phyloP scores from a whole-genome alignment of 1,284 basidiomycete species.

The Chalciporus piperatoides region DNA sequence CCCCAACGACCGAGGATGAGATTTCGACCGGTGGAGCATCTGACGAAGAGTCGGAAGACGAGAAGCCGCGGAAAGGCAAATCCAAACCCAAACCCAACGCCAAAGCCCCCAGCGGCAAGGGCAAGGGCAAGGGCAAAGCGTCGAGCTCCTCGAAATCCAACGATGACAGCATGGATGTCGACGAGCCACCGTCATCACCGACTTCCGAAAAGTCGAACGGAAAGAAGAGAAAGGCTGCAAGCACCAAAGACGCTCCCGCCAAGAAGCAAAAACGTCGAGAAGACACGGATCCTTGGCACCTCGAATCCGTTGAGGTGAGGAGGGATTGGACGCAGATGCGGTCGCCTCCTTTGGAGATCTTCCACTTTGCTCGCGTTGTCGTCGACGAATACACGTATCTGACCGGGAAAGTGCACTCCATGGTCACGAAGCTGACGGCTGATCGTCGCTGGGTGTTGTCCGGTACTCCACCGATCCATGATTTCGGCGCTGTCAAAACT shows the following conservation, averaged over 20 bases:
- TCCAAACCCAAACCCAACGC: conserved; percentile 27
- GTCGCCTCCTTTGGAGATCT: conserved; percentile 85
- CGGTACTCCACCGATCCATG: conserved; percentile 90
- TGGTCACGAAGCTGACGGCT: conserved; percentile 76
- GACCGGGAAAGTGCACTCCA: conserved; percentile 73
- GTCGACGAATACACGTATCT: conserved; percentile 97
- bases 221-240: conserved; percentile 49
- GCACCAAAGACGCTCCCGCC: conserved; percentile 45
- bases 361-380: conserved; percentile 85
- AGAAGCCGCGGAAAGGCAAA: conserved; percentile 17
- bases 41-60: conserved; percentile 34
- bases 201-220: conserved; percentile 40
- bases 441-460: conserved; percentile 93
- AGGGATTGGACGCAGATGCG: conserved; percentile 78
- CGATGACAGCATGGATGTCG: conserved; percentile 53
- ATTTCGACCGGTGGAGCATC: conserved; percentile 20
- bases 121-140: conserved; percentile 23
- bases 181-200: conserved; percentile 39
- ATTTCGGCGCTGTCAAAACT: conserved; percentile 88
- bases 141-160: conserved; percentile 29
- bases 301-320: conserved; percentile 59
- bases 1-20: conserved; percentile 32
- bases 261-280: conserved; percentile 65
- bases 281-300: conserved; percentile 78
- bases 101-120: conserved; percentile 29